These are phyloP conservation scores for Pestalotiopsis sp. DNA, from an alignment of 2,329 filamentous ascomycete genomes.

Conservation along the genomic window DNA sequence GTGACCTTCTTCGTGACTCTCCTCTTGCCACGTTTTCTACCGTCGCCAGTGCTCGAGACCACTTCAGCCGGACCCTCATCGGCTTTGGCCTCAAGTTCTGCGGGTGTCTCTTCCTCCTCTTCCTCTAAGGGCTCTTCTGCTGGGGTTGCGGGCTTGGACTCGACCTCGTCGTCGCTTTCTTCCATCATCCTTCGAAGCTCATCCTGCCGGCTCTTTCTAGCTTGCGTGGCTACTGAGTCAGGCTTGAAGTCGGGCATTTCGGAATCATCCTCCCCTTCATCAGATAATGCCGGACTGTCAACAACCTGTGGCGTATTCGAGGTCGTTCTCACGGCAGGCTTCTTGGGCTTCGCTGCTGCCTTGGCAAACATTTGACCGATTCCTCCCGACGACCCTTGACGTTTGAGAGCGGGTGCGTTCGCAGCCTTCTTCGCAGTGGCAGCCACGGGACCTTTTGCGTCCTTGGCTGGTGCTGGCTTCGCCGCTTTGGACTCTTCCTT, in stretches of 20 bases:
- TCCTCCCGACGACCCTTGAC: slow-evolving; percentile 36
- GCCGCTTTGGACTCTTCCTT: slow-evolving; percentile 40
- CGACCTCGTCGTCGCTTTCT: slow-evolving; percentile 34
- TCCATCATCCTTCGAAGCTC: slow-evolving; percentile 37
- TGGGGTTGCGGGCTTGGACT: neutral
- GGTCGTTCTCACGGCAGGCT: slow-evolving; percentile 22
- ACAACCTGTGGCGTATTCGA: slow-evolving; percentile 17
- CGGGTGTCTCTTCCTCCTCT: slow-evolving; percentile 16
- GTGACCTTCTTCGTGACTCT: slow-evolving; percentile 36
- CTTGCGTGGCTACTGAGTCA: slow-evolving; percentile 24
- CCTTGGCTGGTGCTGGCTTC: slow-evolving; percentile 25
- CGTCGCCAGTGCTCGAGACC: slow-evolving; percentile 28
- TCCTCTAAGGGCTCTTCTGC: slow-evolving; percentile 11
- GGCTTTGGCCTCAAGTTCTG: slow-evolving; percentile 23
- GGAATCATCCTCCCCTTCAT: slow-evolving; percentile 35
- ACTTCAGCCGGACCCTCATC: slow-evolving; percentile 32
- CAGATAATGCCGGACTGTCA: slow-evolving; percentile 31
- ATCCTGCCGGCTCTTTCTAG: slow-evolving; percentile 29
- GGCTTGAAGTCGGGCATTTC: slow-evolving; percentile 25
- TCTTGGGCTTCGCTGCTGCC: slow-evolving; percentile 34
- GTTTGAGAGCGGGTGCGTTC: slow-evolving; percentile 49
- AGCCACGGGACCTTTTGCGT: slow-evolving; percentile 25
- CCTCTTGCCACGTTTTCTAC: slow-evolving; percentile 32
- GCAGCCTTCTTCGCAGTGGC: slow-evolving; percentile 43
- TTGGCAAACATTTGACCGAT: slow-evolving; percentile 39